Evolutionary conservation across 129 eudicot species (phyloP).

Genomic region (Flaveria linearis): DNA sequence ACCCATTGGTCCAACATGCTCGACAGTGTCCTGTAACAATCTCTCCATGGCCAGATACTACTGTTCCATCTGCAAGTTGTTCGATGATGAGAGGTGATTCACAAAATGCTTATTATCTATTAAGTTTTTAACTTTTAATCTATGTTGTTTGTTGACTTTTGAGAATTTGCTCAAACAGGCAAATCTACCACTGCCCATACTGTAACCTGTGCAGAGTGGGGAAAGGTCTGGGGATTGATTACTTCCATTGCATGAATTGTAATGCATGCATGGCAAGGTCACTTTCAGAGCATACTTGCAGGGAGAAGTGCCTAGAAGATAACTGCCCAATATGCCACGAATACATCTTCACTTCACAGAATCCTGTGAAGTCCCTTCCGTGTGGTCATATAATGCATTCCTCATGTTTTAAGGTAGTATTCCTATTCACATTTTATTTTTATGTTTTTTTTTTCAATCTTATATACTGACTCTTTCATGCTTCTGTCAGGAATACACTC

Average conservation of each 20-base stretch:
- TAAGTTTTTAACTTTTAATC: slow-evolving; percentile 1
- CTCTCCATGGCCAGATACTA: slow-evolving; percentile 88
- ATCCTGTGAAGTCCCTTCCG: slow-evolving; percentile 82
- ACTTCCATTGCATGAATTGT: slow-evolving; percentile 93
- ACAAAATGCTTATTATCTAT: slow-evolving; percentile 2
- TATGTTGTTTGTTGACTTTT: slow-evolving; percentile 15
- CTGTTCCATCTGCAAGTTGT: slow-evolving; percentile 83
- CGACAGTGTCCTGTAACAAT: slow-evolving; percentile 59
- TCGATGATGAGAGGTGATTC: slow-evolving; percentile 84
- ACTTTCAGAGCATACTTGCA: slow-evolving; percentile 71
- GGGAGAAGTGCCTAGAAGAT: slow-evolving; percentile 91
- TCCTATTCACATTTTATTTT: background rate
- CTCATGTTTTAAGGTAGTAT: slow-evolving; percentile 77
- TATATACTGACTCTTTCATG: slow-evolving; percentile 27
- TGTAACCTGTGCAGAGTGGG: slow-evolving; percentile 97
- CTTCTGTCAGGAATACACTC: slow-evolving; percentile 73
- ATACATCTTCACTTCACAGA: slow-evolving; percentile 74
- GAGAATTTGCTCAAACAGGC: slow-evolving; percentile 47
- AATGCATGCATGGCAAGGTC: slow-evolving; percentile 87
- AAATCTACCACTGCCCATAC: slow-evolving; percentile 94
- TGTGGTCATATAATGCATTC: slow-evolving; percentile 99
- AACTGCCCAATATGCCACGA: slow-evolving; percentile 95
- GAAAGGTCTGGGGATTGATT: slow-evolving; percentile 87
- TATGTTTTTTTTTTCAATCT: background rate
- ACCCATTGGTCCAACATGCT: slow-evolving; percentile 66